These are phyloP conservation scores for Termitomyces sp. DNA, from an alignment of 768 basidiomycete genomes.

Conservation along the genomic window DNA sequence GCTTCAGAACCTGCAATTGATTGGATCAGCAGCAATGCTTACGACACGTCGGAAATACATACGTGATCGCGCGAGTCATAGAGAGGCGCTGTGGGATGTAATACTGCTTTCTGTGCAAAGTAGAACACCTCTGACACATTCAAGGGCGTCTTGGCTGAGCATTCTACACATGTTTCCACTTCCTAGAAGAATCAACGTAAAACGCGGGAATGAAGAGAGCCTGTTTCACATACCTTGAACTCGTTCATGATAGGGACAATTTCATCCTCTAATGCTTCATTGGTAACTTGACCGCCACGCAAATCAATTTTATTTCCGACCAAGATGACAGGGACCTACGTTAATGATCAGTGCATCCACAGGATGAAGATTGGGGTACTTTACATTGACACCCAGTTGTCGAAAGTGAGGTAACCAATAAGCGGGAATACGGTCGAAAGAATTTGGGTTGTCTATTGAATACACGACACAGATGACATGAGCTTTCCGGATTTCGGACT, in stretches of 20 bases:
- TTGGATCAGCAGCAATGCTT: conserved; percentile 13
- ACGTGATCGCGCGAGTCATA: conserved; percentile 97
- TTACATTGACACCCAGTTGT: conserved; percentile 91
- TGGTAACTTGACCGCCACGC: conserved; percentile 89
- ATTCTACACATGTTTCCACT: conserved; percentile 97
- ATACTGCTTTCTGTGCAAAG: conserved; percentile 96
- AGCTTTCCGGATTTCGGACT: conserved; percentile 93
- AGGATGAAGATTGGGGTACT: conserved; percentile 15
- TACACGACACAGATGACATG: conserved; percentile 99
- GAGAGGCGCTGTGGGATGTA: conserved; percentile 94
- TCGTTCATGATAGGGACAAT: conserved; percentile 97
- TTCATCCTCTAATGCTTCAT: conserved; percentile 91
- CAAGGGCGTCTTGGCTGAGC: conserved; percentile 85
- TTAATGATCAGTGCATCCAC: conserved; percentile 9
- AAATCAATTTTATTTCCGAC: conserved; percentile 99
- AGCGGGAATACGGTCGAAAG: conserved; percentile 96
- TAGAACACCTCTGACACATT: conserved; percentile 98
- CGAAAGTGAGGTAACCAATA: conserved; percentile 97
- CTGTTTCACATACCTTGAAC: conserved; percentile 74
- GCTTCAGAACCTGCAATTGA: conserved; percentile 74
- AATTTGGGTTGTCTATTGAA: conserved; percentile 92
- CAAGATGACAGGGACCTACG: conserved; percentile 90
- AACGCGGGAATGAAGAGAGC: conserved; percentile 5
- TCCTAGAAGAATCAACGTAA: conserved; percentile 54
- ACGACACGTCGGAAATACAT: conserved; percentile 26